Base-by-base conservation (phyloP, 257 asterid species). In the Capsicum pubescens region DNA sequence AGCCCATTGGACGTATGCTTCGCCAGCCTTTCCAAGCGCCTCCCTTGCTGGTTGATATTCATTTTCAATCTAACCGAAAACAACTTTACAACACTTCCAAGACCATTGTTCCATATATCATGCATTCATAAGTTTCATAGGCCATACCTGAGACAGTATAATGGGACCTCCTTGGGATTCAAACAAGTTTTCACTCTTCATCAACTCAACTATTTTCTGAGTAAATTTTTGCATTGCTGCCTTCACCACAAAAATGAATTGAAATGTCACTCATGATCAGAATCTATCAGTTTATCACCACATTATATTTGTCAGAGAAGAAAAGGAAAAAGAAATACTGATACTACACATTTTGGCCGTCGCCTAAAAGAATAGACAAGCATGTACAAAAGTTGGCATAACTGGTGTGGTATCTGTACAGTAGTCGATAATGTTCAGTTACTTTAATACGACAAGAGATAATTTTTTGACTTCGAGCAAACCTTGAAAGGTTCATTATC, bases 101-200 rank as follows among this genome's bases (percentile, higher is more conserved):
- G 39, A 67, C 11, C 48, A 12, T 7, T 52, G 79, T 0, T 2
- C 44, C 5, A 17, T 68, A 67, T 66, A 67, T 36, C 36, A 58
- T 21, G 60, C 17, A 64, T 66, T 9, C 59, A 5, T 9, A 10
- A 15, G 42, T 63, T 79, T 55, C 19, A 79, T 56, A 79, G 7
- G 14, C 13, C 26, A 36, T 85, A 93, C 97, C 94, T 93, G 97
- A 83, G 97, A 93, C 57, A 93, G 82, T 66, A 92, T 93, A 57
- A 92, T 93, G 42, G 97, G 97, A 83, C 97, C 97, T 81, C 94
- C 95, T 79, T 92, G 94, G 79, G 95, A 85, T 82, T 90, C 92
- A 87, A 83, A 93, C 58, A 92, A 88, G 26, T 84, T 86, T 84
- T 91, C 94, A 84, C 87, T 87, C 87, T 93, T 93, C 97, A 93